Base-by-base conservation (phyloP, 1,139 yeast species). In the Spathaspora sp. region DNA sequence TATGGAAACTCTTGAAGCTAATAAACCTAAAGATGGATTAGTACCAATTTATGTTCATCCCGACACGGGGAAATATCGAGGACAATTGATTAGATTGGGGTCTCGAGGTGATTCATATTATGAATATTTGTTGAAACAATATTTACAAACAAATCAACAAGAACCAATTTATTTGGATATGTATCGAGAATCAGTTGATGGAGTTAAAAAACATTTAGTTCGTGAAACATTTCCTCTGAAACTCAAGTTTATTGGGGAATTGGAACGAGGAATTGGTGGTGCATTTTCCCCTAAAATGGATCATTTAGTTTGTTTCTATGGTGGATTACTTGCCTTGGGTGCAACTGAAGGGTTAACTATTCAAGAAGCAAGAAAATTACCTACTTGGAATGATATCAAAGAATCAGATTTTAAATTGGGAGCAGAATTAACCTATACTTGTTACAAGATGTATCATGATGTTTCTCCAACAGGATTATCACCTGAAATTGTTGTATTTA, bases 71-170 rank as follows among this genome's bases (percentile, higher is more conserved):
- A 69, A 72, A 53, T 89, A 80, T 63, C 81, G 74, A 51, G 90
- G 89, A 0, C 59, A 62, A 1, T 65, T 79, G 48, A 88, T 91
- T 50, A 77, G 97, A 52, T 69, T 91, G 48, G 97, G 97, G 0
- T 87, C 96, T 1, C 76, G 97, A 56, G 97, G 96, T 43, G 98
- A 90, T 63, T 89, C 97, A 1, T 91, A 90, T 63, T 91, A 91
- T 59, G 97, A 91, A 65, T 90, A 89, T 63, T 72, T 91, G 45
- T 74, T 90, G 55, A 91, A 91, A 64, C 97, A 90, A 65, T 89
- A 84, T 61, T 68, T 91, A 53, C 93, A 88, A 63, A 89, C 97
- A 1, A 77, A 77, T 47, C 78, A 79, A 57, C 64, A 72, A 47
- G 89, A 84, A 54, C 67, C 67, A 1, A 65, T 84, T n/a, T 89